Base-by-base conservation (phyloP, 352 stramenopile genomes). In the Phytophthora multivora region DNA sequence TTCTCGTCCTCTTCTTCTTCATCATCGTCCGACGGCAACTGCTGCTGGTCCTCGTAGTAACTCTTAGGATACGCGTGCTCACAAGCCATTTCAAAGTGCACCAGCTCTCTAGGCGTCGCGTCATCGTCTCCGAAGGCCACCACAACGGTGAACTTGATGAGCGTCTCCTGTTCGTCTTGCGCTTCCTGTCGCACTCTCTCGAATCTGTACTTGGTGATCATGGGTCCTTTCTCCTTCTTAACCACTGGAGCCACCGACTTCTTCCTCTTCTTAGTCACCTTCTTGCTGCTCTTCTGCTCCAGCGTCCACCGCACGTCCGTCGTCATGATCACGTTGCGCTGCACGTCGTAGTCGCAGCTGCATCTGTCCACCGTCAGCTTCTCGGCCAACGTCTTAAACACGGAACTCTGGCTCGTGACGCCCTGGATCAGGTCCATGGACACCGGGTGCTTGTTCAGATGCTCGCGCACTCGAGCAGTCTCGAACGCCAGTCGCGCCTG, bases 401-500 rank as follows among this genome's bases (percentile, higher is more conserved):
- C 69, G 1, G 33, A 51, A 16, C 73, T 83, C 35, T 71, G 67
- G 15, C 72, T 86, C 11, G 71, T 73, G 35, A 89, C 69, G 43
- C 72, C 51, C 31, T 79, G 64, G 42, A 91, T 70, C 26, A 93
- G 63, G 25, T 91, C 81, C 60, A 81, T 80, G 33, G 81, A 63
- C 35, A 84, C 74, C 1, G 81, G 82, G 61, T 93, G 84, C 39
- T 88, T 73, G 4, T 30, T 50, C 40, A 93, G 59, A 9, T 74
- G 81, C 63, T 89, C 73, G 26, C 79, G 80, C 48, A 90, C 60
- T 19, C 81, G 76, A 51, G 86, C 73, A 35, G 78, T 90, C 73
- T 91, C 81, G 56, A 88, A 89, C 16, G 77, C 74, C 38, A 91
- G 71, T 52, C 77, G 76, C 25, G 84, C 73, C 51, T 91, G 80